A percentile compares a stretch with the other conserved stretches of the same genome.
Conservation (phyloP, 306 rosid genomes). For the Medicago arabica region DNA sequence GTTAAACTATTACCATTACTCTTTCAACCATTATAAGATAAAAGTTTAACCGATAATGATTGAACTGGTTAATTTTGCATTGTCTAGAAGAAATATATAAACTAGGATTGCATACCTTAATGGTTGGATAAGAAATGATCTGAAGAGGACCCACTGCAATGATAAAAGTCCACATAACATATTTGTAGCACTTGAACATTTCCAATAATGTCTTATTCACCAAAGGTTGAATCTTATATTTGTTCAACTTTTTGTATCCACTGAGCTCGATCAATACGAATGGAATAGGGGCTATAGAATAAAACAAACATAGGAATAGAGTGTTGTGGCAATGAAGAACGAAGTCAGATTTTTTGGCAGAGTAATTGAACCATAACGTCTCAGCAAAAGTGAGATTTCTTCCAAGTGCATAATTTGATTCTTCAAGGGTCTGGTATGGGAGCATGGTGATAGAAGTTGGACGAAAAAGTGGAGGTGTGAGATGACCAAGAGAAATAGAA, state of each 20-base stretch:
- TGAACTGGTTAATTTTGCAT: background rate
- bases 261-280: slow-evolving; percentile 53
- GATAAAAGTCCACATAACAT: slow-evolving; percentile 62
- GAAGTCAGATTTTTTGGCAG: slow-evolving; percentile 72
- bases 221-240: slow-evolving; percentile 74
- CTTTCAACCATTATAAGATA: background rate
- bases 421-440: slow-evolving; percentile 31
- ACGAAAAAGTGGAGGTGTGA: background rate
- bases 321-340: slow-evolving; percentile 77
- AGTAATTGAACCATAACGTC: slow-evolving; percentile 83
- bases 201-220: slow-evolving; percentile 59
- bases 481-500: background rate
- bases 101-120: slow-evolving; percentile 50
- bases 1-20: too few relatives aligned
- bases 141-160: slow-evolving; percentile 67
- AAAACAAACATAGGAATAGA: slow-evolving; percentile 67
- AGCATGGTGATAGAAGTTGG: slow-evolving; percentile 5
- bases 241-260: slow-evolving; percentile 4
- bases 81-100: background rate
- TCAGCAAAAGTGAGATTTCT: slow-evolving; percentile 68
- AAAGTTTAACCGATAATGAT: background rate
- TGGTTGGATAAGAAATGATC: slow-evolving; percentile 74
- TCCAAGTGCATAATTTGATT: slow-evolving; percentile 50
- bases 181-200: slow-evolving; percentile 64
- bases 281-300: slow-evolving; percentile 76